Conservation (phyloP, 257 asterid species). For the Dorcoceras hygrometricum region DNA sequence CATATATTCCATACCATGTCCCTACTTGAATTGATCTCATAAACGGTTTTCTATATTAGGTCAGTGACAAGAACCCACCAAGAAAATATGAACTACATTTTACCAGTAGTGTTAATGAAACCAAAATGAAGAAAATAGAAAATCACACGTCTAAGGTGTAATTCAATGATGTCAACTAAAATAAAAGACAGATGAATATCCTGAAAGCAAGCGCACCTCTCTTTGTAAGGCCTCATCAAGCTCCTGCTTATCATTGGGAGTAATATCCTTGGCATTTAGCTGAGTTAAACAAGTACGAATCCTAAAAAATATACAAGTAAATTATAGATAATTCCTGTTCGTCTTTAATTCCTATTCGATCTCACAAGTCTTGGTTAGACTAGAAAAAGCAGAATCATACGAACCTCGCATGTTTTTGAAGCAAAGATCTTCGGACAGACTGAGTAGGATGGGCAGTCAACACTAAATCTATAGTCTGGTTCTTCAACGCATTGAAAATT, state of each 20-base stretch:
- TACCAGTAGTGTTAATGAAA: not conserved
- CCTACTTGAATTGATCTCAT: not conserved
- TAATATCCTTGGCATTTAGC: constrained; percentile 73
- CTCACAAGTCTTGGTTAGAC: not conserved
- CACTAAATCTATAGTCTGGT: constrained; percentile 86
- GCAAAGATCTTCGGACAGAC: constrained; percentile 92
- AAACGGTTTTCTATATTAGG: no score
- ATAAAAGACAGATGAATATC: not conserved
- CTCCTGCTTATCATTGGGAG: constrained; percentile 93
- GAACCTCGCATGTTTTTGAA: constrained; percentile 92
- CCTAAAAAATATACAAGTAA: constrained; percentile 34
- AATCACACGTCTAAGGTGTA: not conserved
- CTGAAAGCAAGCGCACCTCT: constrained; percentile 54
- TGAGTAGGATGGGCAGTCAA: constrained; percentile 95
- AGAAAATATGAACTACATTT: not conserved
- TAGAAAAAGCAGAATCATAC: constrained; percentile 5
- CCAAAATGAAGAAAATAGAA: not conserved
- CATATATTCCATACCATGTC: not conserved
- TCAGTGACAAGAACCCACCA: not conserved
- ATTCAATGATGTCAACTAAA: not conserved
- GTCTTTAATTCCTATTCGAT: not conserved
- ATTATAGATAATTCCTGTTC: constrained; percentile 1
- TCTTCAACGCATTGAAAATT: constrained; percentile 85
- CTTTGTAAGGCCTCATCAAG: constrained; percentile 94
- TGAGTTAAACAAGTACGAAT: constrained; percentile 83